phyloP scores from a whole-genome alignment of 2,329 filamentous ascomycete genomes.

The Rutstroemia sydowiana region DNA sequence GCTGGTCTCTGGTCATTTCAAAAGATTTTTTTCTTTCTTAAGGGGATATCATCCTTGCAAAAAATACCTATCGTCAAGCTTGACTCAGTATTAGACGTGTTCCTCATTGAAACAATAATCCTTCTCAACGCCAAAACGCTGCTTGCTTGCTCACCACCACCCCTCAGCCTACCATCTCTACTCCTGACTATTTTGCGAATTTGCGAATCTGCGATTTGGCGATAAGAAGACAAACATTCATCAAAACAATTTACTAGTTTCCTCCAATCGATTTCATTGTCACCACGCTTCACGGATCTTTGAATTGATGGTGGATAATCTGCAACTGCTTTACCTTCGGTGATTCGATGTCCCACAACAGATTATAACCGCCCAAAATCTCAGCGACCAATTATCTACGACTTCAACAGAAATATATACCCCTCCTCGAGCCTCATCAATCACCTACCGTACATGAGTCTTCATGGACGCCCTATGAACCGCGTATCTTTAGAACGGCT shows the following conservation, averaged over 20 bases:
- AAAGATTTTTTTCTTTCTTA: neutral
- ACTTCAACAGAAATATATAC: slow-evolving; percentile 7
- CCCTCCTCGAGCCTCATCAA: slow-evolving; percentile 3
- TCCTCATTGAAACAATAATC: neutral
- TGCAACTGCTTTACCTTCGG: neutral
- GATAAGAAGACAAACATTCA: neutral
- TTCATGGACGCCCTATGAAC: slow-evolving; percentile 1
- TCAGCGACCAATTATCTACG: slow-evolving; percentile 1
- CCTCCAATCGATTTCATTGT: neutral
- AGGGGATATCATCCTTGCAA: neutral
- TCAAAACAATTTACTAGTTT: neutral
- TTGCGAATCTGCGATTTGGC: slow-evolving; percentile 1
- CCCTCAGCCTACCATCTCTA: neutral
- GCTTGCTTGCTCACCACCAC: neutral
- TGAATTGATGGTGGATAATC: neutral
- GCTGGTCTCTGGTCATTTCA: neutral
- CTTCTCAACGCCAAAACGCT: neutral
- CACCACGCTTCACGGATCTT: neutral
- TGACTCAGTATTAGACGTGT: neutral
- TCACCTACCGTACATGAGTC: slow-evolving; percentile 1
- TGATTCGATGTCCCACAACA: slow-evolving; percentile 7
- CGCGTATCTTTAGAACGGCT: neutral
- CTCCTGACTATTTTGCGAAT: neutral
- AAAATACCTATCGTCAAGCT: neutral
- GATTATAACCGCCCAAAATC: slow-evolving; percentile 8